Evolutionary conservation across 345 rosid genomes (phyloP), one percentile per base, ranked within the genome.

Genomic region (Rubroshorea leprosula): DNA sequence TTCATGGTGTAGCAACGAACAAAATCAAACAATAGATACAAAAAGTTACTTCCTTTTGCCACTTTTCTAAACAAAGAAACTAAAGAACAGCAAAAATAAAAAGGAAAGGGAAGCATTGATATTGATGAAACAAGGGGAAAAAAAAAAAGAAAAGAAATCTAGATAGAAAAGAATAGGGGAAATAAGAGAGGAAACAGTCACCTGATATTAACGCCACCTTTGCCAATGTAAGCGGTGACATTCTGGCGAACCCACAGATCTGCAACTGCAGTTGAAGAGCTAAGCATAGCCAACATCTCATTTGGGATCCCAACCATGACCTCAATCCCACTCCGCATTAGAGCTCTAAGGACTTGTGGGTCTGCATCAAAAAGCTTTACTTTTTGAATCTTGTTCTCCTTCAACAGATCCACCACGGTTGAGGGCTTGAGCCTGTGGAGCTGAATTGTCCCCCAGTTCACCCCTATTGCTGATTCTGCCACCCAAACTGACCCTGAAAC

Each of bases 231-330:
- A 49, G 80, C 58, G 58, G 97, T 85, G 55, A 93, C 70, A 64
- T 90, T 93, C 76, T 85, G 91, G 57, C 77, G 78, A 57, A 93
- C 82, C 78, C 88, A 93, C 62, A 79, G 69, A 79, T 93, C 96
- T 60, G 91, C 72, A 49, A 83, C 80, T 16, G 65, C 72, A 27
- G 77, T 35, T 3, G 88, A 81, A 46, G 84, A 81, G 64, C 71
- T 70, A 25, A 93, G 59, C 8, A 77, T 22, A 16, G 80, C 53
- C 74, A 93, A 68, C 80, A 79, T 61, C 41, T 89, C 96, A 64
- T 93, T 93, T n/a, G 96, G 96, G 27, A 93, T 82, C 51, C 86
- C 84, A 61, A 87, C 68, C 99, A 93, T 93, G 5, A 93, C 91
- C 72, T 89, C 75, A 77, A 83, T 93, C 60, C 99, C 95, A 65